A percentile compares a stretch with the other conserved stretches of the same genome.
Evolutionary conservation across 106 monocot genomes (phyloP).

Genomic region (Dioscorea alata): DNA sequence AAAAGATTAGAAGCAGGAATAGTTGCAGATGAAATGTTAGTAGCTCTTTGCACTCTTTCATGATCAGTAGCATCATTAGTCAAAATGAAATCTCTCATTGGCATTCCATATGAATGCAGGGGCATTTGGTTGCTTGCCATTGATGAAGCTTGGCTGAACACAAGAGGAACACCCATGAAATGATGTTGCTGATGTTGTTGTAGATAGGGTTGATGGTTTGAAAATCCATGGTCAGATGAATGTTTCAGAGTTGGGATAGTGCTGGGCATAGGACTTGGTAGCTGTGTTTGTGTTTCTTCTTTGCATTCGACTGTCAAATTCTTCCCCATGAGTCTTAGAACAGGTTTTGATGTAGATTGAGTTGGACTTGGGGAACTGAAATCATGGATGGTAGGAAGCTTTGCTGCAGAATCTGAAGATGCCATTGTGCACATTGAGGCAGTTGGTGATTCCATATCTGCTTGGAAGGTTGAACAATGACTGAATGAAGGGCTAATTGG

Average conservation of each 20-base stretch:
- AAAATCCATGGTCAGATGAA: conserved; percentile 9
- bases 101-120: not conserved
- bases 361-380: conserved; percentile 18
- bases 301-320: conserved; percentile 43
- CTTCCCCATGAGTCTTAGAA: conserved; percentile 81
- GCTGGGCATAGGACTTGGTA: conserved; percentile 9
- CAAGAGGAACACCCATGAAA: not conserved
- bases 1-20: conserved; percentile 8
- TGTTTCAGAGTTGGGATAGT: not conserved
- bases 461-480: conserved; percentile 2
- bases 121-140: conserved; percentile 4
- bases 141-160: conserved; percentile 1
- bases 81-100: conserved; percentile 24
- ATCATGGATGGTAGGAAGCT: conserved; percentile 4
- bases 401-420: conserved; percentile 7
- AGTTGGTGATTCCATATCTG: conserved; percentile 4
- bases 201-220: conserved; percentile 13
- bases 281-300: conserved; percentile 24
- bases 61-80: conserved; percentile 34
- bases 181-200: conserved; percentile 1
- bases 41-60: not conserved
- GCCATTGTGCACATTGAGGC: not conserved
- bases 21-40: not conserved
- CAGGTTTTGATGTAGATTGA: conserved; percentile 26
- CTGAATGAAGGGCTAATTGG: conserved; percentile 10